Base-by-base conservation (phyloP, 805 yeast genomes). In the Hanseniaspora taiwanica region DNA sequence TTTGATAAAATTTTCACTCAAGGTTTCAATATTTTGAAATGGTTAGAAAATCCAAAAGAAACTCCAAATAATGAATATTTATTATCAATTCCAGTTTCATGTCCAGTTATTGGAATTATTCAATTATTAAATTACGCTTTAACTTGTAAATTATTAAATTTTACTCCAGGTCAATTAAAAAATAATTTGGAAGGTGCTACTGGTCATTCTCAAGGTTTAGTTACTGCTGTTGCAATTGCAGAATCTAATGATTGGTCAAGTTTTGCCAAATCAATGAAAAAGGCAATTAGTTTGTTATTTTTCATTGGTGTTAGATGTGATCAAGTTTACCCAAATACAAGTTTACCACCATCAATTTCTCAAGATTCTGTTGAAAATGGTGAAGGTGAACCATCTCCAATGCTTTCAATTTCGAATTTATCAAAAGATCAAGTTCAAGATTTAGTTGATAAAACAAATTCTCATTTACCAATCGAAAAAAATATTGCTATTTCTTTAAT, bases 301-400 rank as follows among this genome's bases (percentile, higher is more conserved):
- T 91, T 78, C 70, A 78, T 89, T 54, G 97, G 97, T 62, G 78
- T 87, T 44, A 79, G 96, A 64, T 80, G 94, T 65, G 78, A 84
- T 61, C 80, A 76, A 62, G 76, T 78, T 46, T 89, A 86, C 62
- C 98, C 98, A 54, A 77, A 82, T 55, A 91, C 97, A 36, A 81
- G 94, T 31, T 71, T 91, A 58, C 86, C 98, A 33, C 98, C 98
- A 44, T 74, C 93, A 18, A 82, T 83, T 62, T 74, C 87, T 51
- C 84, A 84, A 60, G 98, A 91, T 63, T 81, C 94, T 20, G 76
- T 81, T 58, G 93, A 84, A 54, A 79, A 85, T 58, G 89, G 89
- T 53, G 99, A 91, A 68, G 98, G 99, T 52, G 71, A 74, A 52
- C 98, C 98, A 47, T 81, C 94, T 49, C 98, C 98, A 50, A 91